Percentiles rank a stretch among this genome's conserved stretches.
Conservation (phyloP, 768 basidiomycete genomes). For the Trametes sanguinea region DNA sequence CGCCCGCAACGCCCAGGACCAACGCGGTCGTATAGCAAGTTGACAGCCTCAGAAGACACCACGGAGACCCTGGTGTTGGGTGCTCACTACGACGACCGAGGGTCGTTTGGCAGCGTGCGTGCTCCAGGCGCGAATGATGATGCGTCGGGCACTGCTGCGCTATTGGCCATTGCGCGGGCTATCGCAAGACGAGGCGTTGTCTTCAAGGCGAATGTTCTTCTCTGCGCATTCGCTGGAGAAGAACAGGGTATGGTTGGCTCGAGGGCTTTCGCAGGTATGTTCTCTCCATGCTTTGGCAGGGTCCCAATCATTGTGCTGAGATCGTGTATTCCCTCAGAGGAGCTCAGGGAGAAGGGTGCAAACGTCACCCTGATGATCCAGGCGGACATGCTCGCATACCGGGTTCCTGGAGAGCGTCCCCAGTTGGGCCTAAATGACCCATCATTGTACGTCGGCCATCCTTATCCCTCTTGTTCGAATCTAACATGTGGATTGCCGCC, state of each 20-base stretch:
- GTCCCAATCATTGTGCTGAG: background rate
- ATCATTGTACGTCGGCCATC: constrained; percentile 41
- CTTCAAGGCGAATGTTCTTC: constrained; percentile 75
- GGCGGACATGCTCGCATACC: constrained; percentile 91
- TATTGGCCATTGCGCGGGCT: constrained; percentile 77
- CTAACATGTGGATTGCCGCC: background rate
- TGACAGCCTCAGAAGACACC: constrained; percentile 51
- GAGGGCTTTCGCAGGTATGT: constrained; percentile 59
- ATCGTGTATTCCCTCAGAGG: constrained; percentile 39
- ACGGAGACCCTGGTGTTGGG: constrained; percentile 71
- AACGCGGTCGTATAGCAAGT: constrained; percentile 46
- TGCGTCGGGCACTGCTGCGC: constrained; percentile 61
- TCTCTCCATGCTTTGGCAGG: background rate
- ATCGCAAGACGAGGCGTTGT: constrained; percentile 64
- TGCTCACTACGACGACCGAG: constrained; percentile 90
- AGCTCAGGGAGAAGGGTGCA: constrained; percentile 59
- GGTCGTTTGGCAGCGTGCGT: constrained; percentile 76
- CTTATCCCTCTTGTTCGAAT: too few species aligned
- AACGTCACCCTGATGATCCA: constrained; percentile 84
- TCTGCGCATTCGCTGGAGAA: constrained; percentile 86
- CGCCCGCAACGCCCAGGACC: too few species aligned
- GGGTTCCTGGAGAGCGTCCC: constrained; percentile 70
- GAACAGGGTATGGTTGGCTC: constrained; percentile 89
- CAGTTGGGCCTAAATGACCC: constrained; percentile 79
- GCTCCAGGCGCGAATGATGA: constrained; percentile 70